Conservation (phyloP, 257 asterid genomes). For the Solanum virginianum region DNA sequence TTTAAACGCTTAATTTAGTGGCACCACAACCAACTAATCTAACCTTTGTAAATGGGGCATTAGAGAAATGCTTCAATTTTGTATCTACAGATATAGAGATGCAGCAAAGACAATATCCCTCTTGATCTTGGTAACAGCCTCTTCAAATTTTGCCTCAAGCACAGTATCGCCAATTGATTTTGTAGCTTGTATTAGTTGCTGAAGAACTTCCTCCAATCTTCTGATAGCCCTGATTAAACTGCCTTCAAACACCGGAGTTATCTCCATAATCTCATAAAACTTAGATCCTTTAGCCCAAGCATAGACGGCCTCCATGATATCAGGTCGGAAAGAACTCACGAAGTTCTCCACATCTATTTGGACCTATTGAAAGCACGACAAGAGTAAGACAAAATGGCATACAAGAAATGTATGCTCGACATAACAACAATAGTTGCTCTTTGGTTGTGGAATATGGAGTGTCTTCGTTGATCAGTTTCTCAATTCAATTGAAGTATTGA, state of each 20-base stretch:
- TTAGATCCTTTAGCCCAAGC: slow-evolving; percentile 93
- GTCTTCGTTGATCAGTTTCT: background rate
- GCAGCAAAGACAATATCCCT: slow-evolving; percentile 99
- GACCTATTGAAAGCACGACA: slow-evolving; percentile 33
- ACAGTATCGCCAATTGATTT: slow-evolving; percentile 79
- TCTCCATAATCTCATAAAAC: slow-evolving; percentile 86
- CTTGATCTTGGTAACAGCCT: slow-evolving; percentile 83
- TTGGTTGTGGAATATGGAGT: background rate
- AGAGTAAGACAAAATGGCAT: background rate
- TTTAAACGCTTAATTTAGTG: background rate
- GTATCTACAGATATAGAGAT: slow-evolving; percentile 60
- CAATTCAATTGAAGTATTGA: background rate
- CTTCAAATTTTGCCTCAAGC: slow-evolving; percentile 82
- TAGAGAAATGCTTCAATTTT: background rate
- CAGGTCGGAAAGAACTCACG: slow-evolving; percentile 84
- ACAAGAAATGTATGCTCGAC: background rate
- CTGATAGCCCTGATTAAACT: slow-evolving; percentile 95
- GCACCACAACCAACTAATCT: background rate
- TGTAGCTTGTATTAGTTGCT: slow-evolving; percentile 88
- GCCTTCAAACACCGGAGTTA: slow-evolving; percentile 94
- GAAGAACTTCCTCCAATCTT: slow-evolving; percentile 95
- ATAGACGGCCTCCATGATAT: slow-evolving; percentile 92
- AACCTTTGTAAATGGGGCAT: background rate
- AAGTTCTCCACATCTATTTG: slow-evolving; percentile 83
- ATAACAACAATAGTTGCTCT: background rate